Base-by-base conservation (phyloP, 1,284 basidiomycete genomes). In the Bjerkandera adusta region DNA sequence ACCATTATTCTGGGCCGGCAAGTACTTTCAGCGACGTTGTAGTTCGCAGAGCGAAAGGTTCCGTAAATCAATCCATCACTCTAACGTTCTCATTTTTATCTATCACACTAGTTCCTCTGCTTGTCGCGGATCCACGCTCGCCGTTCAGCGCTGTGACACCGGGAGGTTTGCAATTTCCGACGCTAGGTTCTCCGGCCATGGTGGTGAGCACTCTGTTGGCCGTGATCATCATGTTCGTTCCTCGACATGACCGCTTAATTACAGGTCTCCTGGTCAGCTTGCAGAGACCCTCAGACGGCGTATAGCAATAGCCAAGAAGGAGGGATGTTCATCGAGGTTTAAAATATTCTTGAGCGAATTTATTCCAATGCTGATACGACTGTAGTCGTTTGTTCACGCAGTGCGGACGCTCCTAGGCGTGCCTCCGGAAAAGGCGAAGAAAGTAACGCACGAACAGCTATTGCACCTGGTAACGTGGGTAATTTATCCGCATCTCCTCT, bases 251-350 rank as follows among this genome's bases (percentile, higher is more conserved):
- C 26, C 12, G 24, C 12, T 26, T 27, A 8, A 11, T 12, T 46
- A 3, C 25, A 59, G 58, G 53, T 50, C 4, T 50, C 53, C 2
- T 57, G 53, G 56, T 47, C 55, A 6, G 56, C 58, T 12, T 57
- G 56, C 34, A 38, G 38, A 34, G 58, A 59, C 39, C 29, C 41
- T n/a, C 53, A 59, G 37, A 27, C 45, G 15, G 52, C 56, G 8
- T 45, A 48, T 18, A 50, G 51, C 22, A 11, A 34, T n/a, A 11
- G 5, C n/a, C 26, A n/a, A 4, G 29, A 44, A 8, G 54, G 57
- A 8, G 58, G 58, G 1, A 12, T 58, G 4, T 57, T 59, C 35
- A 40, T 56, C 26, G 42, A 48, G 22, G 58, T 55, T 36, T 13
- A 8, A 36, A 7, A 10, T 7, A 10, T 16, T 8, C 18, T 36